Evolutionary conservation across 768 basidiomycete genomes (phyloP).

Genomic region (Leucogyrophana mollusca): DNA sequence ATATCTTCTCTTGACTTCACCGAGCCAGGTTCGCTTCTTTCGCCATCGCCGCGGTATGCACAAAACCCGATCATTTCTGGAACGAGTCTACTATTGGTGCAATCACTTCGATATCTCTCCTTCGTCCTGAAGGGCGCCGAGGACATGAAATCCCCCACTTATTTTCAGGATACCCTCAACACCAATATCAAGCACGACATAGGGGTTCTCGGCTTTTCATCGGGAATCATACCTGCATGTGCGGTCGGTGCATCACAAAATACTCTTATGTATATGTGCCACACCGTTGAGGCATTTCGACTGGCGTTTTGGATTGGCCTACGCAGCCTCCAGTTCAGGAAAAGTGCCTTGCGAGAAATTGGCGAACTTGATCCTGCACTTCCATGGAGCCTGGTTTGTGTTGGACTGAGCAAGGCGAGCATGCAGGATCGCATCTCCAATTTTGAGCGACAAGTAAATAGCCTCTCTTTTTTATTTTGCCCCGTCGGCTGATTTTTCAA

Average conservation of each 20-base stretch:
- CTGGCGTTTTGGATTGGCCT: conserved; percentile 53
- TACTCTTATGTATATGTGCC: conserved; percentile 39
- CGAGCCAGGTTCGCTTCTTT: conserved; percentile 37
- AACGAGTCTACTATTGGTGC: conserved; percentile 47
- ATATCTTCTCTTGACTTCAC: conserved; percentile 47
- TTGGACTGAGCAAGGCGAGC: conserved; percentile 26
- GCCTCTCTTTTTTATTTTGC: not conserved
- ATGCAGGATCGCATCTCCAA: conserved; percentile 24
- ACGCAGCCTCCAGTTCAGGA: conserved; percentile 35
- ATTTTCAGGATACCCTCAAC: conserved; percentile 29
- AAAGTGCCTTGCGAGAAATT: conserved; percentile 12
- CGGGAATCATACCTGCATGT: conserved; percentile 53
- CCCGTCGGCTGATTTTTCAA: not conserved
- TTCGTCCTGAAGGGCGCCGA: conserved; percentile 28
- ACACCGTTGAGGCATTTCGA: conserved; percentile 47
- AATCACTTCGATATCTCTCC: conserved; percentile 52
- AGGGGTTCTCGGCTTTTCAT: conserved; percentile 55
- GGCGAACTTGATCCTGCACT: conserved; percentile 17
- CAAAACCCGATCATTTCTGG: conserved; percentile 51
- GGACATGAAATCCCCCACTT: conserved; percentile 2
- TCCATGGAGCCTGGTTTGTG: conserved; percentile 48
- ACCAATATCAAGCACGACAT: conserved; percentile 31
- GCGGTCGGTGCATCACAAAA: conserved; percentile 45
- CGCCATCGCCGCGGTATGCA: conserved; percentile 31
- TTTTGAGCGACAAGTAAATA: conserved; percentile 21